phyloP scores from a whole-genome alignment of 2,329 filamentous ascomycete species.

The Alternaria arborescens region DNA sequence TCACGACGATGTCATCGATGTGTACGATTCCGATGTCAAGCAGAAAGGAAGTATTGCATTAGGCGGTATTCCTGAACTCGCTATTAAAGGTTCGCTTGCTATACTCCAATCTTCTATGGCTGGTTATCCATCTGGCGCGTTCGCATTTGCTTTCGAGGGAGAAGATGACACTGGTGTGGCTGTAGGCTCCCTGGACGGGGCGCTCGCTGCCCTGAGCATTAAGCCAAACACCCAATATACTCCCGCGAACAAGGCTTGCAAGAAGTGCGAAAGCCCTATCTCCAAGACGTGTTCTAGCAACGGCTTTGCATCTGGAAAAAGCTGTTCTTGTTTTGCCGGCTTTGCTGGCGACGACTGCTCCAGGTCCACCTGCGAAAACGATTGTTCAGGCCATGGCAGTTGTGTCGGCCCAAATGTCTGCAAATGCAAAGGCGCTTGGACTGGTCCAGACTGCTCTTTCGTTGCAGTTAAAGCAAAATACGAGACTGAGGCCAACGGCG shows the following conservation, averaged over 20 bases:
- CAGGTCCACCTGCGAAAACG: constrained; percentile 29
- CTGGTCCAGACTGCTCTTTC: constrained; percentile 42
- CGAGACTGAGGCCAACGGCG: constrained; percentile 45
- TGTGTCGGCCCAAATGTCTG: constrained; percentile 40
- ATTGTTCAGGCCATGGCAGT: constrained; percentile 39
- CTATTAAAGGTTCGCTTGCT: constrained; percentile 38
- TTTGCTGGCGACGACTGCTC: constrained; percentile 37
- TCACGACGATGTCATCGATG: constrained; percentile 33
- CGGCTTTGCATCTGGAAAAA: constrained; percentile 21
- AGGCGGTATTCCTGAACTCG: constrained; percentile 34
- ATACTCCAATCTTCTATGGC: constrained; percentile 29
- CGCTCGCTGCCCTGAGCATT: constrained; percentile 27
- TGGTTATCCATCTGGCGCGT: constrained; percentile 23
- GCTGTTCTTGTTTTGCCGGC: constrained; percentile 38
- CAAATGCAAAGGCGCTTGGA: constrained; percentile 36
- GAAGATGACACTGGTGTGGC: constrained; percentile 35
- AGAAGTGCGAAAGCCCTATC: constrained; percentile 24
- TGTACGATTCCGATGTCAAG: constrained; percentile 30
- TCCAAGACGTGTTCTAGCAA: constrained; percentile 32
- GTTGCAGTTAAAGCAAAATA: constrained; percentile 40
- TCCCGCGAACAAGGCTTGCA: constrained; percentile 28
- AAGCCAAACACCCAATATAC: constrained; percentile 29
- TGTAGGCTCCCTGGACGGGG: constrained; percentile 28
- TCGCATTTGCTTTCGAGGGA: constrained; percentile 41
- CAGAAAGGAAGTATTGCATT: constrained; percentile 28